phyloP scores from a whole-genome alignment of 305 asterid species.

The Rubia peregrina region DNA sequence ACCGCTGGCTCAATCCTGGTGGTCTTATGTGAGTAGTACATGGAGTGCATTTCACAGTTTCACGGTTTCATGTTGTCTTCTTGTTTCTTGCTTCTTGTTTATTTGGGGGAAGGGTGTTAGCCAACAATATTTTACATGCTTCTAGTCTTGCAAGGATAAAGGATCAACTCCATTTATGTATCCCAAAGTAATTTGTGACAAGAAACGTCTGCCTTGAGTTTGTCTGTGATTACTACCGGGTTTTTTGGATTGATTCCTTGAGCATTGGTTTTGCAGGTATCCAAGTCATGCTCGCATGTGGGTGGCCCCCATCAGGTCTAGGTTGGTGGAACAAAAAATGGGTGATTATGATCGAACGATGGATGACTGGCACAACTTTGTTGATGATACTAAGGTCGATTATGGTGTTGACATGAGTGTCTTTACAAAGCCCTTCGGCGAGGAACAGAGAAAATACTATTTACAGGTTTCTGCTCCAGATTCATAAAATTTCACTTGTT shows the following conservation, averaged over 20 bases:
- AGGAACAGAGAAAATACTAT: conserved; percentile 77
- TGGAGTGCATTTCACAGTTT: not conserved
- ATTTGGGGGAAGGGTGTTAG: not conserved
- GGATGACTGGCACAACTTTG: conserved; percentile 73
- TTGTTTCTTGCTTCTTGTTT: not conserved
- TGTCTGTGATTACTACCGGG: not conserved
- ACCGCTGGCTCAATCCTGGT: conserved; percentile 82
- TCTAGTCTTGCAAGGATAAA: not conserved
- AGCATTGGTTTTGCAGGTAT: conserved; percentile 50
- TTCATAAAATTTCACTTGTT: not conserved
- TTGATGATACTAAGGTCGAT: conserved; percentile 48
- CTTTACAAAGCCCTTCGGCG: conserved; percentile 59
- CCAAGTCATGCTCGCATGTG: conserved; percentile 99
- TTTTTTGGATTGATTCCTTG: not conserved
- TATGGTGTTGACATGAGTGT: conserved; percentile 93
- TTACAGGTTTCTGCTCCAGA: conserved; percentile 52
- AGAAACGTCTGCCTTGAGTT: not conserved
- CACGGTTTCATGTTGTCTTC: not conserved
- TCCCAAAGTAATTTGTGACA: not conserved
- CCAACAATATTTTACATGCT: not conserved
- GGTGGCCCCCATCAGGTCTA: conserved; percentile 84
- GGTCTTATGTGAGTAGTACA: conserved; percentile 74
- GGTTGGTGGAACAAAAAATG: conserved; percentile 58
- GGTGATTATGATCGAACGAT: conserved; percentile 57
- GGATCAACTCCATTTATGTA: no score